A percentile compares a stretch with the other conserved stretches of the same genome.
Conservation (phyloP, 2,329 filamentous ascomycete species). For the Pseudogymnoascus sp. region DNA sequence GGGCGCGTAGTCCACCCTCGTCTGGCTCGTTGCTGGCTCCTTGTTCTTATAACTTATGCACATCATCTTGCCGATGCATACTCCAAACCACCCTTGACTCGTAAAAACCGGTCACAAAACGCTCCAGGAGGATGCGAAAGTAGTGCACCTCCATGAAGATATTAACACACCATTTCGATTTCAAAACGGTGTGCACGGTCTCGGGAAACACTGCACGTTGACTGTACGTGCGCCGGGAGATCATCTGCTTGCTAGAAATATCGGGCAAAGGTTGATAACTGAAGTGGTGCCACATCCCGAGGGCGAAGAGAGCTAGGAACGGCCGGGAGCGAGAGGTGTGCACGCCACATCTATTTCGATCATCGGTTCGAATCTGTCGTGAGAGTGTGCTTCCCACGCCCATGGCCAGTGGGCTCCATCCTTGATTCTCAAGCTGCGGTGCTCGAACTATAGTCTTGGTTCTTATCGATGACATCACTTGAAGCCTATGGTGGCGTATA, state of each 20-base stretch:
- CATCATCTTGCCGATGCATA: slow-evolving; percentile 8
- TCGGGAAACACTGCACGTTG: not conserved
- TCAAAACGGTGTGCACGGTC: not conserved
- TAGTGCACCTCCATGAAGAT: not conserved
- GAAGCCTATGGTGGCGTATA: not conserved
- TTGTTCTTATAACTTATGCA: not conserved
- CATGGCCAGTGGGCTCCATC: not conserved
- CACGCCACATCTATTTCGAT: slow-evolving; percentile 9
- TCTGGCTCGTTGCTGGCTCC: not conserved
- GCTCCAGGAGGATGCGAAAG: not conserved
- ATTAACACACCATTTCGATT: slow-evolving; percentile 6
- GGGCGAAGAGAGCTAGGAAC: not conserved
- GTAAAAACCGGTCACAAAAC: slow-evolving; percentile 2
- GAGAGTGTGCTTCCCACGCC: not conserved
- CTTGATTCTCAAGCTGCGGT: not conserved
- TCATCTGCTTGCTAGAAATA: slow-evolving; percentile 9
- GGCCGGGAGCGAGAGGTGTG: slow-evolving; percentile 1
- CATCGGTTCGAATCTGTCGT: not conserved
- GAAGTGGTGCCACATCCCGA: slow-evolving; percentile 5
- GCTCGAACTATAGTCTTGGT: not conserved
- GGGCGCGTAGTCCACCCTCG: not conserved
- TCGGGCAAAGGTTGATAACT: not conserved
- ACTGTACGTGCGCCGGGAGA: slow-evolving; percentile 9
- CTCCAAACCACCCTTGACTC: not conserved
- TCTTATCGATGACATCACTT: not conserved